Evolutionary conservation across 768 basidiomycete species (phyloP), one percentile per base, ranked within the genome.

Genomic region (Naganishia vaughanmartiniae): DNA sequence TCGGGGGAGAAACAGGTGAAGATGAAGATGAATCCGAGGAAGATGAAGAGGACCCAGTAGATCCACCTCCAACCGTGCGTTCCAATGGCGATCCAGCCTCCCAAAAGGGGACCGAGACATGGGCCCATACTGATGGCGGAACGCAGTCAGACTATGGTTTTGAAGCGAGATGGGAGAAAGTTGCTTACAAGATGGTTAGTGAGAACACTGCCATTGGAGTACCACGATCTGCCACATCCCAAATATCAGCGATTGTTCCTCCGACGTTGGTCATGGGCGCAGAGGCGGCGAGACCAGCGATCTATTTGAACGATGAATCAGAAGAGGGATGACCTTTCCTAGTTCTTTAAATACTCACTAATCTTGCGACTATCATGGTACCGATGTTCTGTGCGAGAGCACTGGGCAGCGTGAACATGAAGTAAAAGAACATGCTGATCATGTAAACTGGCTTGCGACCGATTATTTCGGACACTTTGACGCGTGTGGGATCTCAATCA

Each of bases 401-500:
- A 26, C 72, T 78, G 1, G 79, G 80, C 24, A 81, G 74, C 19
- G 79, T 81, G 74, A 81, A 80, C 56, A 79, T 70, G 42, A 76
- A 74, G 72, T 77, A 81, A 55, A 79, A 66, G 34, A 67, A 66
- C 31, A 78, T 75, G 24, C 73, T 70, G 65, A 77, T 24, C 30
- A 76, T 57, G 75, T 76, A 78, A 69, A 79, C 70, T 0, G 72
- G 69, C 24, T 74, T 70, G 19, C 80, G 73, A 19, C 80, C 80
- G 36, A 72, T 72, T 28, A 81, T 63, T 56, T 80, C 79, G 24
- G 74, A 75, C 6, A 78, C 56, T 21, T 5, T 4, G 15, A 14
- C 17, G 57, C 24, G 15, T 19, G 34, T 65, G 45, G 54, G 2
- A 53, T n/a, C n/a, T n/a, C n/a, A 21, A 5, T 19, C 6, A 51